Evolutionary conservation across 208 protist species (phyloP).

Genomic region (Tritrichomonas musculus): DNA sequence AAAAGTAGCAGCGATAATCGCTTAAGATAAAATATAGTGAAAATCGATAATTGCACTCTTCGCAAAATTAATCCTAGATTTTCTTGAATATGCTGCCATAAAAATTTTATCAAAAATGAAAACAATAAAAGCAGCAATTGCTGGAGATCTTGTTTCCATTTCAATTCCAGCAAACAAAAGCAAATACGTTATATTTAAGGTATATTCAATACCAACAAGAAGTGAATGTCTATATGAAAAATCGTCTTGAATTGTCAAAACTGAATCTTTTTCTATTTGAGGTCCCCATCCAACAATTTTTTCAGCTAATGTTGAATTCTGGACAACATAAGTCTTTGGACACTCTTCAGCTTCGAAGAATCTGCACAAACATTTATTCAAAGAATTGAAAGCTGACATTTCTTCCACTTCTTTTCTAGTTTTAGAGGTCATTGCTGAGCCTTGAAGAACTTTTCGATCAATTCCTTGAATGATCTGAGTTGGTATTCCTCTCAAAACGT

Average conservation of each 20-base stretch:
- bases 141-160: not conserved
- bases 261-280: not conserved
- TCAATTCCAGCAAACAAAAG: constrained; percentile 5
- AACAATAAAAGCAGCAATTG: not conserved
- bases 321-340: not conserved
- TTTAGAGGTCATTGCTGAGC: not conserved
- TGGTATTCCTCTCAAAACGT: not conserved
- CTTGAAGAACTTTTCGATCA: too few relatives aligned
- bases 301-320: not conserved
- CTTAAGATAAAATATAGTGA: not conserved
- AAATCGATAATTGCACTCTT: not conserved
- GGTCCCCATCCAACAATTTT: not conserved
- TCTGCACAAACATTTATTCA: not conserved
- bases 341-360: not conserved
- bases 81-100: not conserved
- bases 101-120: not conserved
- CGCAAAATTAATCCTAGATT: not conserved
- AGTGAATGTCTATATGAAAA: not conserved
- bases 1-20: too few relatives aligned
- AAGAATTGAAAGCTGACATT: not conserved
- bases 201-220: not conserved
- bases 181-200: not conserved
- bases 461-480: not conserved
- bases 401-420: not conserved
- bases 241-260: not conserved